Percentiles rank a stretch among this genome's conserved stretches.
These are phyloP conservation scores for Jamesozyma hellenica DNA, from an alignment of 805 yeast genomes.

Conservation along the genomic window DNA sequence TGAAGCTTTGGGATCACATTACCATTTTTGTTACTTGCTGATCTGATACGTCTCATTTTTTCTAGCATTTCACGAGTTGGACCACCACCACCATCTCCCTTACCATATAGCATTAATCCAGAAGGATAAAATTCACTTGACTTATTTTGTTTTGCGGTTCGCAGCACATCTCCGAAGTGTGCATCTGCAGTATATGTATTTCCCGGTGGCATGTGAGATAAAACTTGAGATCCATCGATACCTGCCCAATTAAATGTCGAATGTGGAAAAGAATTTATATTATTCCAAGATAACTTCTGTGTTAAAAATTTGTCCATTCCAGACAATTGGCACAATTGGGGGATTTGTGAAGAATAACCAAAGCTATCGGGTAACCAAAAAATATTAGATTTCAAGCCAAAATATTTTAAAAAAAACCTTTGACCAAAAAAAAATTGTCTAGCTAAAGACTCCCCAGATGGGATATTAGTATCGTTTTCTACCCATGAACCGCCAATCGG, in stretches of 20 bases:
- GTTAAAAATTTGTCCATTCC: constrained; percentile 81
- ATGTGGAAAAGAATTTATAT: constrained; percentile 82
- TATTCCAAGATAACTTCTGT: constrained; percentile 94
- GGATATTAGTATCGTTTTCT: constrained; percentile 91
- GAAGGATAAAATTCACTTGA: constrained; percentile 71
- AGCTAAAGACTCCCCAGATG: constrained; percentile 83
- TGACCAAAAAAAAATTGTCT: constrained; percentile 90
- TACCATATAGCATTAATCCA: constrained; percentile 76
- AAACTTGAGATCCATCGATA: constrained; percentile 83
- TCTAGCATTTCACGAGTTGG: constrained; percentile 92
- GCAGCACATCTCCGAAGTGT: constrained; percentile 81
- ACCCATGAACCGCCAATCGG: constrained; percentile 98
- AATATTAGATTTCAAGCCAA: constrained; percentile 62
- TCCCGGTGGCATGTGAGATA: constrained; percentile 97
- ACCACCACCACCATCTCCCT: constrained; percentile 99
- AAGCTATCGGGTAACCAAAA: constrained; percentile 98
- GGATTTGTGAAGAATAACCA: constrained; percentile 92
- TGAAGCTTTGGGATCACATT: constrained; percentile 67
- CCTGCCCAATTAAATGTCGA: constrained; percentile 93
- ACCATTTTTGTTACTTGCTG: constrained; percentile 71
- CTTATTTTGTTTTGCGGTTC: constrained; percentile 74
- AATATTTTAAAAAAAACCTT: constrained; percentile 67
- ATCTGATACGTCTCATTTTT: constrained; percentile 83
- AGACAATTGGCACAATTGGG: constrained; percentile 82
- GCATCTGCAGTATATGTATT: constrained; percentile 93